Evolutionary conservation across 805 yeast genomes (phyloP), one percentile per base, ranked within the genome.

Genomic region (Ogataea paraovalis): DNA sequence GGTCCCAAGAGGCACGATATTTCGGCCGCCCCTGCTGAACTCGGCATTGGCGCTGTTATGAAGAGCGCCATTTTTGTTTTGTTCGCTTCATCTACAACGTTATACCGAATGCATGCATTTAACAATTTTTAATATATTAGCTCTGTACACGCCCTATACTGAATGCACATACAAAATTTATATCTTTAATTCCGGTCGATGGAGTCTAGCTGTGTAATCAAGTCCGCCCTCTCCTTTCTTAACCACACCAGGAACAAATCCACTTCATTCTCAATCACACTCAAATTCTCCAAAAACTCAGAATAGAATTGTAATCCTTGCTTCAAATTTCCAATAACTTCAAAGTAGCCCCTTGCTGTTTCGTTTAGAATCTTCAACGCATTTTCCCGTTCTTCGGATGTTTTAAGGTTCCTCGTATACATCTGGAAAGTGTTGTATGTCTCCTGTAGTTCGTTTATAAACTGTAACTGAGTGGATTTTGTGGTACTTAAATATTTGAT

Each of bases 301-400:
- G 72, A 72, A 67, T 91, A 91, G 60, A 90, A 90, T 45, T 74
- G 73, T 0, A 78, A 57, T 0, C 96, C 97, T 55, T 85, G 86
- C 27, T 74, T 74, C 23, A 88, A 61, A 58, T 87, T 85, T 4
- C 72, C 68, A 16, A 74, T 63, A 2, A 87, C 72, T 55, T 85
- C 87, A 25, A 73, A 63, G 56, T 72, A 84, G 42, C 77, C 73
- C 36, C 69, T 62, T 52, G 72, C 77, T 1, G 75, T 78, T 4
- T 70, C 62, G 45, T 80, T 85, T 25, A 85, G 61, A 1, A 63
- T 66, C 45, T 78, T 80, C 39, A 86, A 62, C 0, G 77, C 75
- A 20, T 68, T 66, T 44, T 75, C 77, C 41, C 89, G 67, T 30
- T 67, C 66, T 3, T 47, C 50, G 2, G 69, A 58, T 1, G 66